phyloP scores from a whole-genome alignment of 768 basidiomycete genomes.

The Collybia sordida region DNA sequence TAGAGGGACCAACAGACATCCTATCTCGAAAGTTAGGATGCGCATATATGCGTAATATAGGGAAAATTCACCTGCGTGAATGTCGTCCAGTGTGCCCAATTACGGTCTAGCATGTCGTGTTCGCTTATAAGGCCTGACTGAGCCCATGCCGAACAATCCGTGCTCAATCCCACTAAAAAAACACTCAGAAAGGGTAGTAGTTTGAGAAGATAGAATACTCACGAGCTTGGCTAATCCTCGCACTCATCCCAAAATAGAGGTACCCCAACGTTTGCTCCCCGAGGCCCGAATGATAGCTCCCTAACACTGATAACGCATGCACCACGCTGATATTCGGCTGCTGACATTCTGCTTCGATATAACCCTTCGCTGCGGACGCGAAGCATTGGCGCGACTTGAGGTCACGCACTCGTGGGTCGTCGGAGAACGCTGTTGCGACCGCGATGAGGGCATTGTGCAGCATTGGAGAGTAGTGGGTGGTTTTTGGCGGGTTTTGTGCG shows the following conservation, averaged over 20 bases:
- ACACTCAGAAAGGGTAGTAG: not conserved
- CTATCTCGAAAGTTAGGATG: conserved; percentile 22
- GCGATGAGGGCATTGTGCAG: conserved; percentile 66
- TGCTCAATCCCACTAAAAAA: conserved; percentile 51
- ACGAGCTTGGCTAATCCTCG: conserved; percentile 60
- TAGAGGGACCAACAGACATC: conserved; percentile 68
- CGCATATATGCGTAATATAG: not conserved
- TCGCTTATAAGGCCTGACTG: conserved; percentile 49
- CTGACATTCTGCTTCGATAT: conserved; percentile 44
- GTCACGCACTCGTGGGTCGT: conserved; percentile 42
- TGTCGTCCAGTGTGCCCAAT: conserved; percentile 61
- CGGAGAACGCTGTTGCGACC: conserved; percentile 41
- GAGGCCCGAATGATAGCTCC: conserved; percentile 44
- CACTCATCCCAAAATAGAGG: conserved; percentile 55
- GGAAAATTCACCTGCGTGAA: conserved; percentile 44
- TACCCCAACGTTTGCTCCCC: conserved; percentile 49
- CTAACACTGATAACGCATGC: conserved; percentile 41
- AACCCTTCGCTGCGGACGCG: conserved; percentile 41
- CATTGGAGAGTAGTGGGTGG: conserved; percentile 69
- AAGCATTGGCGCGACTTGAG: conserved; percentile 41
- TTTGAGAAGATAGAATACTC: conserved; percentile 22
- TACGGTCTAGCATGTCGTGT: conserved; percentile 54
- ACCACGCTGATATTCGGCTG: conserved; percentile 45
- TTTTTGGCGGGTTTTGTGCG: conserved; percentile 38
- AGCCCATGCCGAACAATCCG: conserved; percentile 60